phyloP scores from a whole-genome alignment of 306 rosid genomes.

The Cyclanthera cordifolia region DNA sequence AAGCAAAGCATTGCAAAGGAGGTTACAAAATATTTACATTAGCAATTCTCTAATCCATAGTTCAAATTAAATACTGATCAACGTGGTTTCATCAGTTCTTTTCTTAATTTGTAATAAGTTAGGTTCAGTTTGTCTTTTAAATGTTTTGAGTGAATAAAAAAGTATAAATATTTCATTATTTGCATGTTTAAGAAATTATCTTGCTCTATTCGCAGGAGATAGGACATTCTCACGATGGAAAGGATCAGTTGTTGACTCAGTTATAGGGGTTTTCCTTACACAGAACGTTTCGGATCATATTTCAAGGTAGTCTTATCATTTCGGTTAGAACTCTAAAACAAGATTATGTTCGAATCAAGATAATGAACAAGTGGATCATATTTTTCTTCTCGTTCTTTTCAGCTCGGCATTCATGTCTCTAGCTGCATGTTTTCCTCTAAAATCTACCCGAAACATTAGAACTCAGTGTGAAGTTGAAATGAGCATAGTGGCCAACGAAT shows the following conservation, averaged over 20 bases:
- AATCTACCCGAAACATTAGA: slow-evolving; percentile 25
- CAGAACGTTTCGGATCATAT: slow-evolving; percentile 96
- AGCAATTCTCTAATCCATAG: background rate
- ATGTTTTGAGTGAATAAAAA: background rate
- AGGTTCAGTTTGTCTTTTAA: background rate
- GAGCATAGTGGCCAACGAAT: slow-evolving; percentile 28
- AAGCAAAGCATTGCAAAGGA: background rate
- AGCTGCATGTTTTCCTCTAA: slow-evolving; percentile 64
- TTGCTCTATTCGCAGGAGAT: slow-evolving; percentile 52
- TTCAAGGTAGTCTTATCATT: slow-evolving; percentile 50
- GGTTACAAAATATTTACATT: background rate
- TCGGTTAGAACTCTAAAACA: slow-evolving; percentile 1
- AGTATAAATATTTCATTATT: background rate
- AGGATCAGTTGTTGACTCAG: slow-evolving; percentile 96
- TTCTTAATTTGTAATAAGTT: background rate
- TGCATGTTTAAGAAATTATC: background rate
- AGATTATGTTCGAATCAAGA: background rate
- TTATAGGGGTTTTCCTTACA: slow-evolving; percentile 86
- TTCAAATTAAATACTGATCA: too few species aligned
- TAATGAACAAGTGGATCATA: background rate
- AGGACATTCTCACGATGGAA: slow-evolving; percentile 91
- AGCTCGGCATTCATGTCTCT: slow-evolving; percentile 97
- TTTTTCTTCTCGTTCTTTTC: slow-evolving; percentile 24
- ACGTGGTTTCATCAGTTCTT: background rate
- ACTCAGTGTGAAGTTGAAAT: slow-evolving; percentile 24